Evolutionary conservation across 2,329 filamentous ascomycete species (phyloP).

Genomic region (Didymosphaeria variabile): DNA sequence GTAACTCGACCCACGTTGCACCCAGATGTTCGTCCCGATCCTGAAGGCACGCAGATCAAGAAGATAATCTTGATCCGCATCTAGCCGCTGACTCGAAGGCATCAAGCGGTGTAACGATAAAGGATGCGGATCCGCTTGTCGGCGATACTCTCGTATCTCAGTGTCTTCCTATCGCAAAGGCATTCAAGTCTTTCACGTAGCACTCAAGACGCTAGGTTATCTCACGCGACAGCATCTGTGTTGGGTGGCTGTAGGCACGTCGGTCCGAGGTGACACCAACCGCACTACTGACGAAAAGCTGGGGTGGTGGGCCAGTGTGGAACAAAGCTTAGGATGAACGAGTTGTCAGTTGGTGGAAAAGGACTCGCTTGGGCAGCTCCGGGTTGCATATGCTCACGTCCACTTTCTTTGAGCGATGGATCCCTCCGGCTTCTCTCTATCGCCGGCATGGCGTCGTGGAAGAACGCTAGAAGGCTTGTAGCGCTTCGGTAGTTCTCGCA

Average conservation of each 20-base stretch:
- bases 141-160: neutral
- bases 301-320: slow-evolving; percentile 2
- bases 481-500: neutral
- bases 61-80: slow-evolving; percentile 1
- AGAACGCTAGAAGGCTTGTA: slow-evolving; percentile 12
- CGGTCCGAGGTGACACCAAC: neutral
- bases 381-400: slow-evolving; percentile 4
- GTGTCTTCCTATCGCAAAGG: slow-evolving; percentile 8
- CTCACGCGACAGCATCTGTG: slow-evolving; percentile 3
- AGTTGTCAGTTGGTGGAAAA: neutral
- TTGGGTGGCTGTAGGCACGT: slow-evolving; percentile 1
- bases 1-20: neutral
- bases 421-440: neutral
- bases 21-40: neutral
- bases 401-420: neutral
- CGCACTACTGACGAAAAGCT: neutral
- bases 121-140: slow-evolving; percentile 6
- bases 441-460: neutral
- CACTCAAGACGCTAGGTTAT: slow-evolving; percentile 6
- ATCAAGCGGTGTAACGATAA: slow-evolving; percentile 13
- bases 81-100: slow-evolving; percentile 6
- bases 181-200: neutral
- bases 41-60: neutral
- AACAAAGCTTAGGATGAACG: slow-evolving; percentile 4
- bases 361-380: neutral